Percentiles rank a stretch among this genome's conserved stretches.
phyloP scores from a whole-genome alignment of 2,329 filamentous ascomycete species.

The Sporothrix brasiliensis region DNA sequence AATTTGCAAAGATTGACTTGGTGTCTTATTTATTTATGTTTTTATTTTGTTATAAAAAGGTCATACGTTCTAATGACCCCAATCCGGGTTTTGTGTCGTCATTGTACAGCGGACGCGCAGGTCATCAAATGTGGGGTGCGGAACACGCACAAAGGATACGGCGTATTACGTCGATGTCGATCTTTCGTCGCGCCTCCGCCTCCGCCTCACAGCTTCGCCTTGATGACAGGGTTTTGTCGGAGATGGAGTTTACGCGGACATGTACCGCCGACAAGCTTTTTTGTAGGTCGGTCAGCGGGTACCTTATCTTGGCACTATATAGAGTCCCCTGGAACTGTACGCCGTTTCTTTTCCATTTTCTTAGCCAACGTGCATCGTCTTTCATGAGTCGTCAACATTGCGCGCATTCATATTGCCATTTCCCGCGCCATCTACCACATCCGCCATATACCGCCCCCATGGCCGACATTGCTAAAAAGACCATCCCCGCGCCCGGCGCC shows the following conservation, averaged over 20 bases:
- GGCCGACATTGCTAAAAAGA: slow-evolving; percentile 1
- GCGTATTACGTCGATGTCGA: slow-evolving; percentile 21
- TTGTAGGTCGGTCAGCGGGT: background rate
- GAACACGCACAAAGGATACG: background rate
- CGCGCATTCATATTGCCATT: background rate
- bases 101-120: background rate
- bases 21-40: no score
- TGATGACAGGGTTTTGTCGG: background rate
- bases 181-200: background rate
- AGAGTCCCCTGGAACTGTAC: background rate
- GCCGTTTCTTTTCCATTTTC: no score
- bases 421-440: no score
- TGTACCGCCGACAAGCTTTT: slow-evolving; percentile 6
- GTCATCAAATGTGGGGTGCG: background rate
- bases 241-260: background rate
- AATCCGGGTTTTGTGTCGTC: background rate
- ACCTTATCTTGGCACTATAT: background rate
- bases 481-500: background rate
- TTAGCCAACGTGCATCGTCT: background rate
- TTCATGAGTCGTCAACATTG: no score
- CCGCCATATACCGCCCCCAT: background rate
- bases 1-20: no score
- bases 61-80: no score
- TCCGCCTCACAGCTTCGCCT: background rate
- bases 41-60: no score